Percentiles rank a stretch among this genome's conserved stretches.
These are phyloP conservation scores for Metschnikowia borealis DNA, from an alignment of 805 yeast genomes.

Conservation along the genomic window DNA sequence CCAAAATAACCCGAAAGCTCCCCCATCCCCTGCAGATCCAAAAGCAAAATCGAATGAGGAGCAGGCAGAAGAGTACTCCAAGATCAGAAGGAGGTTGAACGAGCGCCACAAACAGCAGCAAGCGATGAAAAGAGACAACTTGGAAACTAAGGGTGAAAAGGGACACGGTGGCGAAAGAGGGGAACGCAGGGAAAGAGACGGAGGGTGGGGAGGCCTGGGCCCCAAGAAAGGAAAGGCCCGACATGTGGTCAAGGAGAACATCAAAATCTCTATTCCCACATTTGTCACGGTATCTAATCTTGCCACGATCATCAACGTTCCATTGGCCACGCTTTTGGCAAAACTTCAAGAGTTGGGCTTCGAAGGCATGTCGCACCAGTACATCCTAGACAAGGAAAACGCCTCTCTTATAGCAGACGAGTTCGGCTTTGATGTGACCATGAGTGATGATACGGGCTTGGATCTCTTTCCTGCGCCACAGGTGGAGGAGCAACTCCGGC, in stretches of 20 bases:
- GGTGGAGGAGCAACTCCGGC: slow-evolving; percentile 43
- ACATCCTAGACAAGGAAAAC: slow-evolving; percentile 80
- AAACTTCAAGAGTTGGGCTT: slow-evolving; percentile 70
- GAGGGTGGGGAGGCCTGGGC: neutral
- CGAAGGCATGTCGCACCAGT: slow-evolving; percentile 64
- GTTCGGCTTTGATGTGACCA: slow-evolving; percentile 63
- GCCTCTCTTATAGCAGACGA: slow-evolving; percentile 87
- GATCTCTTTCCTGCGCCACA: slow-evolving; percentile 55
- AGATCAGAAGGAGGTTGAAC: slow-evolving; percentile 18
- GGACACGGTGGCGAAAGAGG: neutral
- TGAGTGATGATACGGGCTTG: slow-evolving; percentile 55
- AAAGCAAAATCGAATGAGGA: slow-evolving; percentile 1
- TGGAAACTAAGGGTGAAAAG: slow-evolving; percentile 1
- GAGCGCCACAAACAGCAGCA: slow-evolving; percentile 17
- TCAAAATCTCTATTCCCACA: slow-evolving; percentile 57
- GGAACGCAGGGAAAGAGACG: neutral
- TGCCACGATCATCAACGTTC: slow-evolving; percentile 64
- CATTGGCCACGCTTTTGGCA: slow-evolving; percentile 55
- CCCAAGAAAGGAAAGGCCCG: neutral
- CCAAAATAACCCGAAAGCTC: neutral
- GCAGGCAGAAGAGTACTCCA: slow-evolving; percentile 14
- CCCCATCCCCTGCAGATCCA: neutral
- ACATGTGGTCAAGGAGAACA: slow-evolving; percentile 8
- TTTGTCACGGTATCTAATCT: slow-evolving; percentile 77
- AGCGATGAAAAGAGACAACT: slow-evolving; percentile 2